Evolutionary conservation across 306 rosid species (phyloP).

Genomic region (Vicia villosa): DNA sequence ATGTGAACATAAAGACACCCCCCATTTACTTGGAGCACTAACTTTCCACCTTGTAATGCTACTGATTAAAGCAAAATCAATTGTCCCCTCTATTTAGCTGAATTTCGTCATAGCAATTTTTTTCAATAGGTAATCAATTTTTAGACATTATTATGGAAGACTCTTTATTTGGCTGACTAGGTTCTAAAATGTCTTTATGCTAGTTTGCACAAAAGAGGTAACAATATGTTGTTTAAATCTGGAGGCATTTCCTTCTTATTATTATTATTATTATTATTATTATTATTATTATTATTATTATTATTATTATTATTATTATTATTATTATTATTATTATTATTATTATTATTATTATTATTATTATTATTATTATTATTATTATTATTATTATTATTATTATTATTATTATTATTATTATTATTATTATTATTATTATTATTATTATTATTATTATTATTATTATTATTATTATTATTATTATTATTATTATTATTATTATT

Average conservation of each 20-base stretch:
- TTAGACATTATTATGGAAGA: slow-evolving; percentile 32
- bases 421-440: no score
- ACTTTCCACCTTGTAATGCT: slow-evolving; percentile 27
- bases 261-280: no score
- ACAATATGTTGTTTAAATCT: background rate
- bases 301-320: no score
- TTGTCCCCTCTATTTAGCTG: slow-evolving; percentile 26
- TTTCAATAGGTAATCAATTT: slow-evolving; percentile 34
- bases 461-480: no score
- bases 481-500: no score
- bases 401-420: no score
- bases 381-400: no score
- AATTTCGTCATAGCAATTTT: slow-evolving; percentile 5
- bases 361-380: no score
- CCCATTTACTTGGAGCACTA: slow-evolving; percentile 25
- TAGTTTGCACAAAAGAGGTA: slow-evolving; percentile 20
- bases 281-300: no score
- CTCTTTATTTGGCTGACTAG: slow-evolving; percentile 29
- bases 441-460: no score
- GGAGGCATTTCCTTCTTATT: background rate
- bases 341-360: no score
- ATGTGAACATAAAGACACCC: slow-evolving; percentile 26
- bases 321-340: no score
- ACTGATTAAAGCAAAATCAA: slow-evolving; percentile 8
- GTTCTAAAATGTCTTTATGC: slow-evolving; percentile 17